Percentiles rank a stretch among this genome's conserved stretches.
phyloP scores from a whole-genome alignment of 2,329 filamentous ascomycete genomes.

The Pseudocercospora fijiensis region DNA sequence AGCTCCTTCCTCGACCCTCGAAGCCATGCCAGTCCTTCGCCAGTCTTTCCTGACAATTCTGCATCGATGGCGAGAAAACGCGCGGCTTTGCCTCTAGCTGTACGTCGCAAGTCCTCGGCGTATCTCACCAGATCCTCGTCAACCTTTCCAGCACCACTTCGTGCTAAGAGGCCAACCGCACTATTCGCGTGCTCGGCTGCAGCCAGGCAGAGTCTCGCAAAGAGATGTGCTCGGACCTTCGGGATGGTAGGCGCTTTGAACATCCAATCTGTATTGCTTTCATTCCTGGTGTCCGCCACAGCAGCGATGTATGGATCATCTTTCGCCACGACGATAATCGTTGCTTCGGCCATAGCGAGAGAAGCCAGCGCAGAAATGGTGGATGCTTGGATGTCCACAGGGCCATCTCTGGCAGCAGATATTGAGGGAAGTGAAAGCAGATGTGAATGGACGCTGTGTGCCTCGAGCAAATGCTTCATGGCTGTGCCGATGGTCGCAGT shows the following conservation, averaged over 20 bases:
- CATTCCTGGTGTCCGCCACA: conserved; percentile 77
- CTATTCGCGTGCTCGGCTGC: conserved; percentile 83
- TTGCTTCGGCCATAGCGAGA: conserved; percentile 81
- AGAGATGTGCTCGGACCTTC: conserved; percentile 83
- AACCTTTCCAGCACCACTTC: conserved; percentile 52
- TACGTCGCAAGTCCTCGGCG: conserved; percentile 69
- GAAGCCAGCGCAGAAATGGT: conserved; percentile 50
- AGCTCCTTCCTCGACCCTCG: conserved; percentile 73
- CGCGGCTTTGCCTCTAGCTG: conserved; percentile 79
- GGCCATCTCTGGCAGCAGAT: conserved; percentile 49
- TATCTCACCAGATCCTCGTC: conserved; percentile 70
- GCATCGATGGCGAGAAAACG: conserved; percentile 89
- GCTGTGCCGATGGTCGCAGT: conserved; percentile 68
- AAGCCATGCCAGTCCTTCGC: conserved; percentile 84
- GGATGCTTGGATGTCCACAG: conserved; percentile 45
- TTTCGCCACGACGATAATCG: conserved; percentile 83
- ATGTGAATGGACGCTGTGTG: conserved; percentile 74
- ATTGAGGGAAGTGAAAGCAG: conserved; percentile 51
- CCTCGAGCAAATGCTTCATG: conserved; percentile 74
- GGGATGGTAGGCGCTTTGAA: conserved; percentile 84
- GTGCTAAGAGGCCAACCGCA: conserved; percentile 56
- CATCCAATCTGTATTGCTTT: conserved; percentile 92
- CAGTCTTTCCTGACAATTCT: conserved; percentile 76
- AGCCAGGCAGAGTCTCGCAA: conserved; percentile 81
- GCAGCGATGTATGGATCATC: conserved; percentile 89